phyloP scores from a whole-genome alignment of 1,139 yeast species.

The Candida tetrigidarum region DNA sequence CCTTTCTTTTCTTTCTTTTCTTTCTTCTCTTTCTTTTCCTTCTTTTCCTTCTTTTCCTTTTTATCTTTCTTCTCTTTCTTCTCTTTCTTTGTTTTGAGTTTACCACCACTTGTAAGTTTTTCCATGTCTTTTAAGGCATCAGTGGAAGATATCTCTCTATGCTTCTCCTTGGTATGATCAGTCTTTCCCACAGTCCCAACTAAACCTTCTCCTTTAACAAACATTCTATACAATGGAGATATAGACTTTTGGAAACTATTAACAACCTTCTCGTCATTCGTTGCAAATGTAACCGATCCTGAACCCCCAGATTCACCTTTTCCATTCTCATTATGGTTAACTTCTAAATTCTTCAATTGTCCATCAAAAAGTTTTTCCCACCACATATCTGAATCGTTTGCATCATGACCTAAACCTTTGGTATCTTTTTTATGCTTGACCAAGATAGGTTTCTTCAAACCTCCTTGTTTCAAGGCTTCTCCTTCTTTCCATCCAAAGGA shows the following conservation, averaged over 20 bases:
- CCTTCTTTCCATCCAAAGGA: constrained; percentile 94
- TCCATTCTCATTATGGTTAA: constrained; percentile 31
- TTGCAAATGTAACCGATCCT: constrained; percentile 42
- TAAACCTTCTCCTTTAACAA: constrained; percentile 84
- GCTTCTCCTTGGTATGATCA: constrained; percentile 23
- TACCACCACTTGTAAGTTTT: constrained; percentile 17
- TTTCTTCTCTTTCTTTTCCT: constrained; percentile 24
- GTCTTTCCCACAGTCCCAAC: constrained; percentile 70
- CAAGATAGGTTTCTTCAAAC: constrained; percentile 80
- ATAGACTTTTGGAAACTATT: constrained; percentile 38
- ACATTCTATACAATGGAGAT: constrained; percentile 72
- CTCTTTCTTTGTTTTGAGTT: constrained; percentile 22
- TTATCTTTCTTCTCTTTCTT: constrained; percentile 22
- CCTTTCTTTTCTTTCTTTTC: constrained; percentile 23
- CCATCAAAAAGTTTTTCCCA: constrained; percentile 97
- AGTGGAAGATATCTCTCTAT: constrained; percentile 19
- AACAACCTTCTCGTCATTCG: constrained; percentile 47
- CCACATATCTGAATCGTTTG: constrained; percentile 84
- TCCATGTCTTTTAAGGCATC: constrained; percentile 17
- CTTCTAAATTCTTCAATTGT: constrained; percentile 79
- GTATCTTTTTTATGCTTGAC: constrained; percentile 91
- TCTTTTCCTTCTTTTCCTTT: constrained; percentile 24
- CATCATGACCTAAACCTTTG: constrained; percentile 83
- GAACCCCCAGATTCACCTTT: too few relatives aligned
- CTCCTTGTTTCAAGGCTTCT: constrained; percentile 78